These are phyloP conservation scores for Martiniozyma asiatica DNA, from an alignment of 1,139 yeast genomes.

Conservation along the genomic window DNA sequence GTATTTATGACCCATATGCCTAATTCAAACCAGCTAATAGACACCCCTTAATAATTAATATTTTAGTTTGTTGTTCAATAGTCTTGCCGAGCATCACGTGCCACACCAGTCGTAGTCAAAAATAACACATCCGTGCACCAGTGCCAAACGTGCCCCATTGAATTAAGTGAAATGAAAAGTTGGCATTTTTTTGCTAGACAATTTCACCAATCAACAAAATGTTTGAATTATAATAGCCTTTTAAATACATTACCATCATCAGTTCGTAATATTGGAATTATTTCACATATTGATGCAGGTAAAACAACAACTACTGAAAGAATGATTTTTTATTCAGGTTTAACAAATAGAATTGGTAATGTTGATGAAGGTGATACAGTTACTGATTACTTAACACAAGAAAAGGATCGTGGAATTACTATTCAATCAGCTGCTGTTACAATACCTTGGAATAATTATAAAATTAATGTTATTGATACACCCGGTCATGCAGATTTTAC, in stretches of 20 bases:
- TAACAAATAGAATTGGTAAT: constrained; percentile 71
- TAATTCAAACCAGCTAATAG: too few species aligned
- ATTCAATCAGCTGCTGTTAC: constrained; percentile 95
- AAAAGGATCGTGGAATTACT: constrained; percentile 87
- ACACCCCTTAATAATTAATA: too few species aligned
- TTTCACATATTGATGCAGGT: constrained; percentile 87
- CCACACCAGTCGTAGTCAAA: too few species aligned
- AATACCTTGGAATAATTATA: constrained; percentile 68
- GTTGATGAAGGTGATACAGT: constrained; percentile 97
- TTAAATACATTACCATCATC: constrained; percentile 16
- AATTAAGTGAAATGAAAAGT: too few species aligned
- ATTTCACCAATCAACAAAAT: too few species aligned
- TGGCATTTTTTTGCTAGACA: too few species aligned
- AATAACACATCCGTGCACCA: too few species aligned
- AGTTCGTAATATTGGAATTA: constrained; percentile 66
- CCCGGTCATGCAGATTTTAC: constrained; percentile 99
- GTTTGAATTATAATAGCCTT: too few species aligned
- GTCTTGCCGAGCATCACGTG: too few species aligned
- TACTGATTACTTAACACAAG: constrained; percentile 85
- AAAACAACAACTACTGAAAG: constrained; percentile 86
- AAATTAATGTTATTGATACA: constrained; percentile 82
- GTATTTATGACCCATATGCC: too few species aligned
- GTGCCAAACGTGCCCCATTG: too few species aligned
- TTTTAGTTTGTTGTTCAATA: too few species aligned
- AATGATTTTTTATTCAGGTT: constrained; percentile 80